Evolutionary conservation across 2,329 filamentous ascomycete genomes (phyloP), one percentile per base, ranked within the genome.

Genomic region (Hypoxylon sp.): DNA sequence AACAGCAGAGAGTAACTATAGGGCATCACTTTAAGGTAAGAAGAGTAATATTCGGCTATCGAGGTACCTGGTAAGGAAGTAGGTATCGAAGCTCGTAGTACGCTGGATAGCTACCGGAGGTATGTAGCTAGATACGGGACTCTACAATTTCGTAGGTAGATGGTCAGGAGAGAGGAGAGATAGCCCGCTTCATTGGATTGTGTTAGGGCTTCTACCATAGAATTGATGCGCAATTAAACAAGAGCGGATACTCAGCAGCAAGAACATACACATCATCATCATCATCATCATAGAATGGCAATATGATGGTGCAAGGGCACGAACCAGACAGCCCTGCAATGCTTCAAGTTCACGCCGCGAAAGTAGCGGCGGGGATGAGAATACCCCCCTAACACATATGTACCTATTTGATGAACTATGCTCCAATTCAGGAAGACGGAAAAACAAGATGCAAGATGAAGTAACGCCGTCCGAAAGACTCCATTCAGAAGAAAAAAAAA

Each of bases 391-490:
- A 33, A 51, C 17, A 64, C 46, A 58, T 61, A 66, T 64, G 52
- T 65, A 61, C 64, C 60, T 62, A 58, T 52, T 52, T 24, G 53
- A 67, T 57, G 48, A 48, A 48, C 57, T 47, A 65, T 70, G 67
- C 67, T 67, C 60, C 57, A 55, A 47, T 58, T 42, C 19, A 46
- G 48, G 42, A 51, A 14, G 51, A 37, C 42, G 51, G 22, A 57
- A 42, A 60, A 48, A 24, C 17, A 63, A 60, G 53, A 70, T 67
- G 63, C 59, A 64, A 55, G 37, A 64, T 47, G 52, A 61, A 58
- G 64, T 59, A 63, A 67, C 60, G 60, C 67, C 67, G n/a, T 39
- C 67, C 44, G 14, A 46, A 67, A 62, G 22, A 69, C 59, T 67
- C 67, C 67, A 59, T 65, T 63, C 46, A 33, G 59, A 69, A 9